Base-by-base conservation (phyloP, 768 basidiomycete genomes). In the Royoungia palumana region DNA sequence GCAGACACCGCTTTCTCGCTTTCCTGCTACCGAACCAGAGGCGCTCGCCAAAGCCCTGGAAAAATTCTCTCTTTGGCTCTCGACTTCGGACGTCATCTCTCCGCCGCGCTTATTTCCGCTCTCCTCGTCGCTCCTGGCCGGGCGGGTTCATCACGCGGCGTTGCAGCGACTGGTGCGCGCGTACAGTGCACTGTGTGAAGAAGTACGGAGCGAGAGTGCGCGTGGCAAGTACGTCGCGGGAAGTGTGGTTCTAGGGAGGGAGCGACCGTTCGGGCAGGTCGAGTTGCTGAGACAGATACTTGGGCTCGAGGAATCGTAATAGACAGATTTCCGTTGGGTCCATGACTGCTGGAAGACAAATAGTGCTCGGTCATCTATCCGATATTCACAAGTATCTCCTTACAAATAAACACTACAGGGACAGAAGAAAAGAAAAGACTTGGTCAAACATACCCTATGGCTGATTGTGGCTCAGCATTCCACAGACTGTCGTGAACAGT, bases 51-150 rank as follows among this genome's bases (percentile, higher is more conserved):
- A 66, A 7, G 74, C 89, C 0, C 76, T 96, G 10, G 75, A 70
- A 14, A 73, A 72, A 36, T 96, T 98, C 70, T 87, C 93, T 1
- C 62, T 73, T 1, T 98, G 94, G 88, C 82, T 98, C 3, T 87
- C 90, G 5, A 80, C 83, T 2, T 75, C 83, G 22, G 89, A 90
- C 55, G 85, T 93, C 13, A 79, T 90, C 13, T 82, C 89, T 13
- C 87, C 90, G 0, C 83, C 89, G 0, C 84, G 90, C 2, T 80
- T 98, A 0, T 74, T 86, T 0, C 81, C 83, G 25, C 78, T 98
- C 12, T 77, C 82, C 0, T 77, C 84, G 0, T 83, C 87, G 25
- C 71, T 74, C 11, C 68, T 94, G 22, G 83, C 86, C 6, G 72
- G 73, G 0, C 71, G 75, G 25, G 83, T 97, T 8, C 95, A 98